These are phyloP conservation scores for Nannizziopsis barbatae DNA, from an alignment of 2,329 filamentous ascomycete genomes.

Conservation along the genomic window DNA sequence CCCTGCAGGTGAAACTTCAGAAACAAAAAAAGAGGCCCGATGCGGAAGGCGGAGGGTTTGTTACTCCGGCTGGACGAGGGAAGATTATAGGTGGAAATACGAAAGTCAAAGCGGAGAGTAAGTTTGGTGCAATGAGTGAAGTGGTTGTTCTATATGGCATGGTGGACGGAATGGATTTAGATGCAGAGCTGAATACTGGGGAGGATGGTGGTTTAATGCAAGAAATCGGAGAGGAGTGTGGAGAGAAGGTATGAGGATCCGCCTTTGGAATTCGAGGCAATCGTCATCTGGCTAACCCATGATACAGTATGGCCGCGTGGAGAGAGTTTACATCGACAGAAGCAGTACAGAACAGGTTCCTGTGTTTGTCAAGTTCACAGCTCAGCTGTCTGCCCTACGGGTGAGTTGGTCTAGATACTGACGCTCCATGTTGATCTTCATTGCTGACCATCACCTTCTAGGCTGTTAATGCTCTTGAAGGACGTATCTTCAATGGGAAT, in stretches of 20 bases:
- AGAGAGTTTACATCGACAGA: slow-evolving; percentile 64
- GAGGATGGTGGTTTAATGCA: slow-evolving; percentile 60
- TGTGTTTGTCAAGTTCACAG: slow-evolving; percentile 91
- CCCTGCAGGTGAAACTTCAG: slow-evolving; percentile 71
- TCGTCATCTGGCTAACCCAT: slow-evolving; percentile 9
- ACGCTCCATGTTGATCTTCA: neutral
- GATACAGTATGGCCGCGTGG: slow-evolving; percentile 64
- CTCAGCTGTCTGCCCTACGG: slow-evolving; percentile 68
- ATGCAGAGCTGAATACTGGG: slow-evolving; percentile 58
- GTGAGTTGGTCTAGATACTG: slow-evolving; percentile 43
- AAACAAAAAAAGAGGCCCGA: slow-evolving; percentile 72
- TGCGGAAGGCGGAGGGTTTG: slow-evolving; percentile 67
- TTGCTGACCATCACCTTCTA: slow-evolving; percentile 26
- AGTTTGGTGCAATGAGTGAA: slow-evolving; percentile 63
- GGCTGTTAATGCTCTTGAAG: slow-evolving; percentile 84
- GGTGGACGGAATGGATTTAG: slow-evolving; percentile 73
- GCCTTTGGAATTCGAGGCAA: neutral
- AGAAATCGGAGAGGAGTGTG: slow-evolving; percentile 91
- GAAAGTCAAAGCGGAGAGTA: slow-evolving; percentile 38
- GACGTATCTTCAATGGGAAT: slow-evolving; percentile 80
- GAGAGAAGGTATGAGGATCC: slow-evolving; percentile 50
- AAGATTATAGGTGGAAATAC: slow-evolving; percentile 70
- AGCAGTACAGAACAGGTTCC: slow-evolving; percentile 43
- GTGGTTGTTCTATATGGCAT: slow-evolving; percentile 77
- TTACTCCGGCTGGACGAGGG: slow-evolving; percentile 55